Percentiles rank a stretch among this genome's conserved stretches.
phyloP scores from a whole-genome alignment of 768 basidiomycete genomes.

The Candolleomyces efflorescens region DNA sequence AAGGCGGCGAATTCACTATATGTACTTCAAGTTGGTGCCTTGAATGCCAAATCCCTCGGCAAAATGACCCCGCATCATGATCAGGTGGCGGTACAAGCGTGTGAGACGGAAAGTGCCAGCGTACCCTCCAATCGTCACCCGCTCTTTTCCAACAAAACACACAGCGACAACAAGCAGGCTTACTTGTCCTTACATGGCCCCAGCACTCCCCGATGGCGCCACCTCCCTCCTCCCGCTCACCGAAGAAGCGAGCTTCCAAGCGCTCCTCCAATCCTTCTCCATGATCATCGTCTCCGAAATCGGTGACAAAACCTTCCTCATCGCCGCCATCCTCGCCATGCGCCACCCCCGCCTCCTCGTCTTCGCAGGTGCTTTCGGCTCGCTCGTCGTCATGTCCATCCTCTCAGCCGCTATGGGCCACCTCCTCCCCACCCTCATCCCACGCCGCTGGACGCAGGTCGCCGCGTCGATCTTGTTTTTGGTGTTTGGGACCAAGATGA shows the following conservation, averaged over 20 bases:
- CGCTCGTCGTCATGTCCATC: constrained; percentile 89
- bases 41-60: no score
- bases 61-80: no score
- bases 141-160: no score
- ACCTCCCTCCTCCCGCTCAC: not conserved
- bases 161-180: no score
- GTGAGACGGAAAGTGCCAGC: no score
- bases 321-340: constrained; percentile 82
- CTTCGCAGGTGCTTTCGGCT: constrained; percentile 84
- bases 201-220: not conserved
- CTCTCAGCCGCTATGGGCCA: constrained; percentile 93
- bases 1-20: no score
- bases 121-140: no score
- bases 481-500: constrained; percentile 87
- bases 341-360: constrained; percentile 84
- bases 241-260: constrained; percentile 37
- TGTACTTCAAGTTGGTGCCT: no score
- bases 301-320: constrained; percentile 96
- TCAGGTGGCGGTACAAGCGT: no score
- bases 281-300: constrained; percentile 95
- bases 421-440: constrained; percentile 80
- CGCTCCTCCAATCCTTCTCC: constrained; percentile 71
- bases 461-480: constrained; percentile 82
- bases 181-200: not conserved
- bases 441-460: constrained; percentile 58